These are phyloP conservation scores for Paracamarosporium sp. DNA, from an alignment of 2,329 filamentous ascomycete genomes.

Conservation along the genomic window DNA sequence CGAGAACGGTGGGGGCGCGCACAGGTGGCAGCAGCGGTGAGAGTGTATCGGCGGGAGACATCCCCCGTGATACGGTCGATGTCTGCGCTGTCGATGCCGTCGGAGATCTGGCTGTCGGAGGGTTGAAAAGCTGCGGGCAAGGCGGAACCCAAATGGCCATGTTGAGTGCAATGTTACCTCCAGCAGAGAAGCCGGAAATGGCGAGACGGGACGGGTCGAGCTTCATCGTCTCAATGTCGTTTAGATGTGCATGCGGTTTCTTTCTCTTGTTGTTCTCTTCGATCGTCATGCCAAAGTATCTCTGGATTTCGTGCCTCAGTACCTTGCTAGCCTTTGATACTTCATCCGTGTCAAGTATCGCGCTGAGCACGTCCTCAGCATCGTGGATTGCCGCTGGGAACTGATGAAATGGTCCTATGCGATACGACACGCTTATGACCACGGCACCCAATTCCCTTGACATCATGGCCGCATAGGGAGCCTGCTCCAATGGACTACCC, in stretches of 20 bases:
- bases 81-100: not conserved
- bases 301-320: constrained; percentile 43
- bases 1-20: constrained; percentile 36
- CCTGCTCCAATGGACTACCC: constrained; percentile 53
- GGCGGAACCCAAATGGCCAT: constrained; percentile 47
- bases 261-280: constrained; percentile 23
- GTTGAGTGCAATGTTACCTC: constrained; percentile 57
- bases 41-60: constrained; percentile 23
- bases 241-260: constrained; percentile 21
- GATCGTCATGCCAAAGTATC: constrained; percentile 38
- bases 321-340: constrained; percentile 39
- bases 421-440: constrained; percentile 57
- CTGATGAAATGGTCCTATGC: constrained; percentile 55
- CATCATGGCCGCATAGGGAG: constrained; percentile 56
- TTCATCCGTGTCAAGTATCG: constrained; percentile 48
- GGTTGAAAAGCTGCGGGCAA: constrained; percentile 26
- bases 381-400: constrained; percentile 57
- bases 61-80: not conserved
- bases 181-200: constrained; percentile 55
- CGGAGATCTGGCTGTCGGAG: constrained; percentile 15
- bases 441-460: constrained; percentile 50
- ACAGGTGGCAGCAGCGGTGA: constrained; percentile 38
- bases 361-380: constrained; percentile 54
- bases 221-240: constrained; percentile 30
- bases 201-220: constrained; percentile 50